Base-by-base conservation (phyloP, 179 eudicot species). In the Beta lomatogona region DNA sequence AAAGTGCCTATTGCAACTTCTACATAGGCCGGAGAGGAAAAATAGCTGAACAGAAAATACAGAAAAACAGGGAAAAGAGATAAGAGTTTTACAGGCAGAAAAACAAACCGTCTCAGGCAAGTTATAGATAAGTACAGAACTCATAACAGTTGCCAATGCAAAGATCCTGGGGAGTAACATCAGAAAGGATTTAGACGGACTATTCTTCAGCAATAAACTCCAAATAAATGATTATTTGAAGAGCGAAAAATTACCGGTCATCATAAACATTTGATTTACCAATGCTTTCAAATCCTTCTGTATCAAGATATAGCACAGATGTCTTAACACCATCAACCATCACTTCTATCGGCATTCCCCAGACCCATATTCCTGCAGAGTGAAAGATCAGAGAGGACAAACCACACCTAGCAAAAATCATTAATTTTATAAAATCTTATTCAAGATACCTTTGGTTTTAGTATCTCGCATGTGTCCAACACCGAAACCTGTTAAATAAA, bases 391-490 rank as follows among this genome's bases (percentile, higher is more conserved):
- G 68, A 15, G 7, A 31, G 10, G 52, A 65, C 6, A 64, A 67
- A 78, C 21, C 21, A 76, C 25, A 45, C 45, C 31, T 21, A 61
- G 13, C 18, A 54, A 41, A 48, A 19, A 52, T 45, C 31, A 84
- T 66, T 64, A 57, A 59, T 55, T 53, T 67, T 18, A 31, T 11
- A 77, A 44, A 53, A 31, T n/a, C n/a, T n/a, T n/a, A n/a, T n/a
- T n/a, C 60, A 54, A 60, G 46, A 28, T 83, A 95, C 98, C 99
- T 91, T 95, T 95, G 14, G 99, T 95, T 77, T 95, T 91, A 45
- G 99, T 95, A 85, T 95, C 99, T 71, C 99, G 95, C 99, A 95
- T 90, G 84, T 95, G 99, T 9, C 99, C 99, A 85, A 95, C 99
- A 59, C 98, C 99, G 90, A 95, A 95, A 74, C 99, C 99, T 95